phyloP scores from a whole-genome alignment of 2,329 filamentous ascomycete genomes.

The Gaeumannomyces tritici region DNA sequence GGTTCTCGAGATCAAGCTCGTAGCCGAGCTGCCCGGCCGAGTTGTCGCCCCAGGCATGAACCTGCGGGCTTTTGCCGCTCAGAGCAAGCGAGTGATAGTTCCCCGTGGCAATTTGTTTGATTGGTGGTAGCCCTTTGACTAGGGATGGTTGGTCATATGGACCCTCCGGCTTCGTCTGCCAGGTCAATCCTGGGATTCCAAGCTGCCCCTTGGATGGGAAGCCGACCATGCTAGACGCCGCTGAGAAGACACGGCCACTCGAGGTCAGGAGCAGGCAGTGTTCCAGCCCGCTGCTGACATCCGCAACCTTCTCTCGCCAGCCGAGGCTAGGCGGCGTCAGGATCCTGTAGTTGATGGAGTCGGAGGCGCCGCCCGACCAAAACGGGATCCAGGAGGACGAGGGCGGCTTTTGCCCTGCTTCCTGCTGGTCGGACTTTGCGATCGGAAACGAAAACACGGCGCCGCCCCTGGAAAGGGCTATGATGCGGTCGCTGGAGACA shows the following conservation, averaged over 20 bases:
- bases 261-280: conserved; percentile 81
- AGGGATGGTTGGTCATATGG: conserved; percentile 78
- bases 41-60: conserved; percentile 90
- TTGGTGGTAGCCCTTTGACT: conserved; percentile 59
- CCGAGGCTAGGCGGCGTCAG: conserved; percentile 55
- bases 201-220: conserved; percentile 82
- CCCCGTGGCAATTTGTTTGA: conserved; percentile 69
- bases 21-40: conserved; percentile 85
- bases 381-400: conserved; percentile 63
- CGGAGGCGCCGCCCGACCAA: conserved; percentile 38
- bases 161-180: conserved; percentile 66
- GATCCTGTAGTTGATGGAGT: conserved; percentile 57
- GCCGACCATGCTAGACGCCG: conserved; percentile 67
- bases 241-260: conserved; percentile 76
- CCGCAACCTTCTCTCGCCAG: conserved; percentile 63
- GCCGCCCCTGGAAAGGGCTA: conserved; percentile 63
- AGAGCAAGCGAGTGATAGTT: conserved; percentile 78
- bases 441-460: conserved; percentile 78
- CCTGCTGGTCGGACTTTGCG: conserved; percentile 59
- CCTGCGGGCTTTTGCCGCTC: conserved; percentile 59
- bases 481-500: conserved; percentile 72
- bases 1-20: conserved; percentile 51
- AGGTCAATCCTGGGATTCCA: conserved; percentile 74
- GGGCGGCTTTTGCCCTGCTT: conserved; percentile 42
- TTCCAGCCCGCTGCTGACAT: conserved; percentile 71